Base-by-base conservation (phyloP, 495 filamentous ascomycete species). In the Friedmanniomyces simplex region DNA sequence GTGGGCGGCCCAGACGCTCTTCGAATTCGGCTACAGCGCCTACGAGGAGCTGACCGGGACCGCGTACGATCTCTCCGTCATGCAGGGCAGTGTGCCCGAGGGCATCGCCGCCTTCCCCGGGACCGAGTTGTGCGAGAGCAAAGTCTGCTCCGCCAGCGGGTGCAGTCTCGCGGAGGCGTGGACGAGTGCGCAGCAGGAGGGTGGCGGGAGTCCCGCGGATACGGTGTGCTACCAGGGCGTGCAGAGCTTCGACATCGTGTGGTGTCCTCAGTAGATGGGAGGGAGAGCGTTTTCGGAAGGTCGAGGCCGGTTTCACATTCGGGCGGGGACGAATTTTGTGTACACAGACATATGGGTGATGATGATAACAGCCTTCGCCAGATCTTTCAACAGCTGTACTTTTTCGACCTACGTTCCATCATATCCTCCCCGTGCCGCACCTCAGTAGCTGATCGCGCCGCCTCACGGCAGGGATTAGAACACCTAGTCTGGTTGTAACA, bases 201-300 rank as follows among this genome's bases (percentile, higher is more conserved):
- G 21, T 11, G 37, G 20, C 16, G 59, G 59, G 5, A 52, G 45
- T 18, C 52, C 59, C 4, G 59, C 59, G 6, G 59, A 61, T 52
- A 61, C 59, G 20, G 54, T 57, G 13, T 61, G 59, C 47, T 57
- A 57, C 32, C 30, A 57, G 18, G 59, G 59, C 21, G 49, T 51
- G 53, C 24, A 30, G 11, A 36, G 46, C 24, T 57, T 61, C 54
- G 41, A 47, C 26, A 28, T 61, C 1, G 49, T 52, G 13, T 60
- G 22, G 11, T 60, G 58, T 43, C 58, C 58, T 18, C 36, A 21
- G 28, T 52, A 52, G 49, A 52, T 52, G 18, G n/a, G n/a, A n/a
- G n/a, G n/a, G n/a, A n/a, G n/a, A n/a, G n/a, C n/a, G n/a, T n/a
- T n/a, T n/a, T n/a, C n/a, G n/a, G n/a, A n/a, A n/a, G n/a, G n/a